These are phyloP conservation scores for Amaranthus tricolor DNA, from an alignment of 179 eudicot genomes.

Conservation along the genomic window DNA sequence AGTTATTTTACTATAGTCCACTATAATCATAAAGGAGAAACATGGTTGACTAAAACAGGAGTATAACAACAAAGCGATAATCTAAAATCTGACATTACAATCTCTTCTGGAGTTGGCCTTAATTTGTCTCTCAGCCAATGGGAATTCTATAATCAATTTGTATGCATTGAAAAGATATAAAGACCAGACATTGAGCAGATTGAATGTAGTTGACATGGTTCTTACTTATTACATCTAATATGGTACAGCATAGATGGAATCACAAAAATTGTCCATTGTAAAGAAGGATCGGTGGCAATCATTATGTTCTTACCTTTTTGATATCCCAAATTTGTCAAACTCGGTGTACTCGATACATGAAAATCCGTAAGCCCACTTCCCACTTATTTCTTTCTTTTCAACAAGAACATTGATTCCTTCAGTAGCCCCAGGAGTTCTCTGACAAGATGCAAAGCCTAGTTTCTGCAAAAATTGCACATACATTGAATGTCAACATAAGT, in stretches of 20 bases:
- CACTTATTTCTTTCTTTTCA: conserved; percentile 74
- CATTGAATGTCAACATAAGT: background rate
- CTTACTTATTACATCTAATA: background rate
- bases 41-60: background rate
- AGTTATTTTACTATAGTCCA: too few relatives aligned
- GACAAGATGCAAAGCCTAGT: conserved; percentile 95
- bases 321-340: conserved; percentile 89
- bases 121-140: background rate
- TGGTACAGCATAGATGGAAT: background rate
- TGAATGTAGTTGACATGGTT: background rate
- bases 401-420: conserved; percentile 93
- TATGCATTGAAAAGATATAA: background rate
- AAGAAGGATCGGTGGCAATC: background rate
- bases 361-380: conserved; percentile 87
- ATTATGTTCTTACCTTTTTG: conserved; percentile 48
- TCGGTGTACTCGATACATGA: conserved; percentile 99
- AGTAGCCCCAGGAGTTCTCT: conserved; percentile 77
- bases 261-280: background rate
- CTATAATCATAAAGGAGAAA: background rate
- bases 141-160: background rate
- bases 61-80: background rate
- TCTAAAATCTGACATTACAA: background rate
- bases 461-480: conserved; percentile 49
- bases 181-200: background rate
- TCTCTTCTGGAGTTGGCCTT: background rate